Evolutionary conservation across 2,329 filamentous ascomycete genomes (phyloP).

Genomic region (Fonsecaea pedrosoi): DNA sequence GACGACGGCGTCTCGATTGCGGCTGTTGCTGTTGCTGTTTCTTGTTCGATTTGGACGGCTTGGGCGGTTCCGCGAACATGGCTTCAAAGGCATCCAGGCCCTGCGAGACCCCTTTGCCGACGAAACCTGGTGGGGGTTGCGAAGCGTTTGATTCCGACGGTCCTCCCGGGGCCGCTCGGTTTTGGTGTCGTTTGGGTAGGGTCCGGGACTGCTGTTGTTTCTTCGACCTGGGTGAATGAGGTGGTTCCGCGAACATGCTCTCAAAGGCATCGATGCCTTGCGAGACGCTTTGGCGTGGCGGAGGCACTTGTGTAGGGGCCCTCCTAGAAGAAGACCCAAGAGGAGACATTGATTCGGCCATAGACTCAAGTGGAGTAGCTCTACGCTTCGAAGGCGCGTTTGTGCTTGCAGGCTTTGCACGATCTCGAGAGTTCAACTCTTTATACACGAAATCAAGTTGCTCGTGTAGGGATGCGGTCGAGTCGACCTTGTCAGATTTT

Average conservation of each 20-base stretch:
- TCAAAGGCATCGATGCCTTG: conserved; percentile 33
- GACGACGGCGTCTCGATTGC: conserved; percentile 1
- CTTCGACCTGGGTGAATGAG: conserved; percentile 5
- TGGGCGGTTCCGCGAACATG: conserved; percentile 20
- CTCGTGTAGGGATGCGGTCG: not conserved
- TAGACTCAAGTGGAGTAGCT: not conserved
- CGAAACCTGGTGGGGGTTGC: not conserved
- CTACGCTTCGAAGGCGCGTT: not conserved
- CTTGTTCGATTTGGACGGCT: conserved; percentile 5
- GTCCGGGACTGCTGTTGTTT: conserved; percentile 8
- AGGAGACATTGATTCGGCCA: not conserved
- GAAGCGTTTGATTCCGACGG: not conserved
- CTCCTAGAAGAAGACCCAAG: not conserved
- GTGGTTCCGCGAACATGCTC: conserved; percentile 15
- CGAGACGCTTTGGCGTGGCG: conserved; percentile 22
- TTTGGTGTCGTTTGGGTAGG: not conserved
- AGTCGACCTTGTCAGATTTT: not conserved
- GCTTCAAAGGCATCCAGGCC: conserved; percentile 34
- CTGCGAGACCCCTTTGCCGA: conserved; percentile 29
- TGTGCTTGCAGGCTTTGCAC: not conserved
- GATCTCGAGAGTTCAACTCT: not conserved
- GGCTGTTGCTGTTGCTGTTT: conserved; percentile 3
- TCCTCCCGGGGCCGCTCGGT: not conserved
- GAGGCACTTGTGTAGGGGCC: not conserved
- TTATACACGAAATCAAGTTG: not conserved